A percentile compares a stretch with the other conserved stretches of the same genome.
These are phyloP conservation scores for Emmonsiellopsis sp. DNA, from an alignment of 2,329 filamentous ascomycete genomes.

Conservation along the genomic window DNA sequence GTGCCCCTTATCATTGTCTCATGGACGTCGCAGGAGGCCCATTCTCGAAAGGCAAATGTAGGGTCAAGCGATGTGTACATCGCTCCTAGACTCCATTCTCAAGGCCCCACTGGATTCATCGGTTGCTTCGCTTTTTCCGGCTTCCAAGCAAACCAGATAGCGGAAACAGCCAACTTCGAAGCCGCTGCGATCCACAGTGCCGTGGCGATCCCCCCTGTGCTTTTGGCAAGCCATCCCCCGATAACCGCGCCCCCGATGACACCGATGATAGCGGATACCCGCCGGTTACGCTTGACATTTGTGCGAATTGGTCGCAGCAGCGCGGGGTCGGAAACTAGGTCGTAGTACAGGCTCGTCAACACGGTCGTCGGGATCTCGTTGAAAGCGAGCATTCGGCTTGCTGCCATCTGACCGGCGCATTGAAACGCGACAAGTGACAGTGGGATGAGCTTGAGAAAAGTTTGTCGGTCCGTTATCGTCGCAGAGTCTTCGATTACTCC, in stretches of 20 bases:
- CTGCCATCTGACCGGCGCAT: slow-evolving; percentile 34
- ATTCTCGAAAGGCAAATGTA: too few species aligned
- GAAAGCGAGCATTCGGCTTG: slow-evolving; percentile 31
- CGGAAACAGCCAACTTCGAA: slow-evolving; percentile 28
- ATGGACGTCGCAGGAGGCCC: too few species aligned
- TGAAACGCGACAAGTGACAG: slow-evolving; percentile 36
- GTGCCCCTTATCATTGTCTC: too few species aligned
- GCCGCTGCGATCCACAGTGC: slow-evolving; percentile 35
- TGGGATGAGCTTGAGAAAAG: slow-evolving; percentile 33
- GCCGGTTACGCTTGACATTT: slow-evolving; percentile 31
- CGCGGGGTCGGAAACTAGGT: slow-evolving; percentile 34
- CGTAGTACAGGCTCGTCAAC: slow-evolving; percentile 37
- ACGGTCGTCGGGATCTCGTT: slow-evolving; percentile 39
- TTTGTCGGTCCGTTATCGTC: neutral
- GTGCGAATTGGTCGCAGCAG: slow-evolving; percentile 22
- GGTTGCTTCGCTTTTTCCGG: neutral
- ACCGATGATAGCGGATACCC: slow-evolving; percentile 27
- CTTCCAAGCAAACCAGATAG: slow-evolving; percentile 32
- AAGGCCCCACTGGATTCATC: neutral
- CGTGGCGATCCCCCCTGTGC: slow-evolving; percentile 32
- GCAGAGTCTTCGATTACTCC: slow-evolving; percentile 27
- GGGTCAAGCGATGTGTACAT: neutral
- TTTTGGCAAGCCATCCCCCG: slow-evolving; percentile 35
- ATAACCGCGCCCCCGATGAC: slow-evolving; percentile 32
- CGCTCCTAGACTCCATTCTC: neutral